A percentile compares a stretch with the other conserved stretches of the same genome.
phyloP scores from a whole-genome alignment of 495 filamentous ascomycete genomes.

The Penicillium tannophilum region DNA sequence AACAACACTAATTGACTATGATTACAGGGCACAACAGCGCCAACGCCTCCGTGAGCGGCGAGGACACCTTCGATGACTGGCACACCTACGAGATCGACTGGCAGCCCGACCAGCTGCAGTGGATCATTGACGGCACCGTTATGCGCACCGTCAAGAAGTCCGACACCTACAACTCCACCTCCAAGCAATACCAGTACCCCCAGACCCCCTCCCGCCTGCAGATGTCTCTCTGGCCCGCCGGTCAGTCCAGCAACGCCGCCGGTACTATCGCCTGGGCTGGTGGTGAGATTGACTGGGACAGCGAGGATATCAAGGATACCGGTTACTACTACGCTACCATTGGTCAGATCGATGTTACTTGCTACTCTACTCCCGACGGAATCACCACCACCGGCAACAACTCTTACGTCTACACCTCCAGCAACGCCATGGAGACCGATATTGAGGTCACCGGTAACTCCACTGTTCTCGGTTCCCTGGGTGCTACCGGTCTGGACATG shows the following conservation, averaged over 20 bases:
- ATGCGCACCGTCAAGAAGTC: constrained; percentile 72
- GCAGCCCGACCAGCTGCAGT: constrained; percentile 80
- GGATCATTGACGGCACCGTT: constrained; percentile 79
- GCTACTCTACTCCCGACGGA: constrained; percentile 73
- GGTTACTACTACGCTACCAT: constrained; percentile 90
- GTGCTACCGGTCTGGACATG: constrained; percentile 77
- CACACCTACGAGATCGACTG: constrained; percentile 95
- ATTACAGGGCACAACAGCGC: constrained; percentile 65
- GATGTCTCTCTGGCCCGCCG: constrained; percentile 95
- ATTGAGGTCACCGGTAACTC: constrained; percentile 72
- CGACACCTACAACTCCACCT: constrained; percentile 81
- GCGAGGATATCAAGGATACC: constrained; percentile 72
- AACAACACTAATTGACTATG: background rate
- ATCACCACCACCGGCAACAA: constrained; percentile 60
- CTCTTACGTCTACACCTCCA: constrained; percentile 75
- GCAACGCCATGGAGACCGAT: constrained; percentile 68
- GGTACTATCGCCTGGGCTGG: constrained; percentile 94
- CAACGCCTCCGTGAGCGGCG: constrained; percentile 66
- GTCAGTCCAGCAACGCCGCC: constrained; percentile 71
- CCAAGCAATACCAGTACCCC: constrained; percentile 83
- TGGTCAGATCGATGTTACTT: constrained; percentile 74
- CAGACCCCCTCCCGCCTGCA: constrained; percentile 93
- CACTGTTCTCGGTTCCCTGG: constrained; percentile 78
- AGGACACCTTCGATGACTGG: constrained; percentile 73
- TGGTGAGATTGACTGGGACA: constrained; percentile 85